Evolutionary conservation across 1,284 basidiomycete genomes (phyloP).

Genomic region (Rhodotorula sp.): DNA sequence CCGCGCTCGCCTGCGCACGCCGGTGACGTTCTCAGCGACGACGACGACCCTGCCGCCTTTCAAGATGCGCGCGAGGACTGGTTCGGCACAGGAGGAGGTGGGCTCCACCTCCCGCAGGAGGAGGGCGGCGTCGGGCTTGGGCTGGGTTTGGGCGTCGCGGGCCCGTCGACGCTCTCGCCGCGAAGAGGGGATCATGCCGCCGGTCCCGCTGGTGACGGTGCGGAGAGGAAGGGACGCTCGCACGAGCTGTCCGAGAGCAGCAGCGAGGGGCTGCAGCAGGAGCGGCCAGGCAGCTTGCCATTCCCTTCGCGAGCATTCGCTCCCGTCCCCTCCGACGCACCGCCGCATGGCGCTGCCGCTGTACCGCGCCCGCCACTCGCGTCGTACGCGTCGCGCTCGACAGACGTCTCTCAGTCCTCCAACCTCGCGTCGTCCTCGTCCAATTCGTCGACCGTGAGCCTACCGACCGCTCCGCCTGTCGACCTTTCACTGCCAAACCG

Average conservation of each 20-base stretch:
- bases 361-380: not conserved
- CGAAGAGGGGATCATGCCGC: not conserved
- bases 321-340: not conserved
- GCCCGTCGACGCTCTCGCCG: not conserved
- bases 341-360: not conserved
- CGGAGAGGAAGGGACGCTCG: not conserved
- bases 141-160: not conserved
- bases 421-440: constrained; percentile 1
- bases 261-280: not conserved
- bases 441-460: constrained; percentile 17
- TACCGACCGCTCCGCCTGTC: constrained; percentile 16
- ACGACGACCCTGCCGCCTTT: not conserved
- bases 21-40: not conserved
- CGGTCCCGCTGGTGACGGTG: no score
- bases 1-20: not conserved
- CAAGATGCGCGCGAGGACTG: not conserved
- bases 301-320: not conserved
- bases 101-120: no score
- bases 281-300: not conserved
- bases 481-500: constrained; percentile 18
- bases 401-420: not conserved
- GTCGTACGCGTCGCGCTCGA: not conserved
- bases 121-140: not conserved
- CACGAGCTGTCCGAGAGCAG: not conserved
- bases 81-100: not conserved